Evolutionary conservation across 108 stramenopile genomes (phyloP), one percentile per base, ranked within the genome.

Genomic region (Schizochytrium sp.): DNA sequence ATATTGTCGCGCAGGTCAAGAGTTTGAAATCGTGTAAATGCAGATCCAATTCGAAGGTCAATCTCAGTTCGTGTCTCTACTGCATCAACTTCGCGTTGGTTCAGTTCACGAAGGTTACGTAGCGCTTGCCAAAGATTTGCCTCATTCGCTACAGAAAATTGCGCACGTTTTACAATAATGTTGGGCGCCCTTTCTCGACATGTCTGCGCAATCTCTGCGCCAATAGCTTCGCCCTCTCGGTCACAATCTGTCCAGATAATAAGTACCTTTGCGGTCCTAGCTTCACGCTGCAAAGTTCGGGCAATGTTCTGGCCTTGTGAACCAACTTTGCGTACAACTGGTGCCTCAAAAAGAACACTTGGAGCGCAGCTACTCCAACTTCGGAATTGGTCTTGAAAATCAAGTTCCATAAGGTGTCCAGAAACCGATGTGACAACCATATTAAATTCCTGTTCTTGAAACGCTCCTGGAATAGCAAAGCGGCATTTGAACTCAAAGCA

Each of bases 221-320:
- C 97, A 61, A 98, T 99, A 41, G 96, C 96, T 91, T 98, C 97
- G 61, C 97, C 99, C 92, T 99, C 99, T 41, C 97, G 95, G 93
- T 99, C 99, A 90, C 98, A 98, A 95, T 99, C 99, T 45, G 98
- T 91, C 99, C 99, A 99, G 50, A 99, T 91, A 59, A 99, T 95
- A 38, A 98, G 92, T 55, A 95, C 95, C 50, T 96, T 92, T 41
- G 72, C n/a, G 44, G 0, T 13, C 3, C 45, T 44, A 50, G 44
- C 89, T 56, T 12, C 88, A 44, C 40, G 89, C 92, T 92, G 58
- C 38, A 94, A 58, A 15, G 88, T 76, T 59, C 15, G 46, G 46
- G 76, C 69, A 13, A 94, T 58, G 2, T 83, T 55, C 19, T 88
- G 46, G 45, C 59, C 88, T 56, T 88, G 90, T 17, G 87, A 49